Evolutionary conservation across 768 basidiomycete genomes (phyloP).

Genomic region (Coprinopsis marcescibilis): DNA sequence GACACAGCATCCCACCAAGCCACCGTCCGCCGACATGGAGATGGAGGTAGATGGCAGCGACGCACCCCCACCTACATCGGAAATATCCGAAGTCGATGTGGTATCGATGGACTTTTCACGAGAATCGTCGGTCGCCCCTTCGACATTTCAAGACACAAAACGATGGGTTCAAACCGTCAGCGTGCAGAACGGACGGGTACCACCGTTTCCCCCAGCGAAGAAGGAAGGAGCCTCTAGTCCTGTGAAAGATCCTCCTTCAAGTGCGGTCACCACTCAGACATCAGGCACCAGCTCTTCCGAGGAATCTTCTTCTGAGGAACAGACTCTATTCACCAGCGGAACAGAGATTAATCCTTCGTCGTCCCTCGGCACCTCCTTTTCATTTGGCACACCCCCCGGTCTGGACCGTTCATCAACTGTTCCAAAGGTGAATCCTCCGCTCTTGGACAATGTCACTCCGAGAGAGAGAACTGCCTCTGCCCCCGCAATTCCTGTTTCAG

Average conservation of each 20-base stretch:
- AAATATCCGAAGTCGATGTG: constrained; percentile 13
- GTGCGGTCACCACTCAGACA: not conserved
- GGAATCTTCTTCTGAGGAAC: not conserved
- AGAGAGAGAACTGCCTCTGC: constrained; percentile 8
- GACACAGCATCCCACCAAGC: constrained; percentile 17
- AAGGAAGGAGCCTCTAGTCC: not conserved
- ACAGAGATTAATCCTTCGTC: not conserved
- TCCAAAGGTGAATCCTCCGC: too few relatives aligned
- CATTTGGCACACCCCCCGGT: not conserved
- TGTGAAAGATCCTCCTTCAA: not conserved
- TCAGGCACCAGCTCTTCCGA: not conserved
- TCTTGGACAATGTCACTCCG: not conserved
- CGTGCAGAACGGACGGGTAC: not conserved
- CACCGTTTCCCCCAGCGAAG: not conserved
- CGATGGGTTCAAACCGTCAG: constrained; percentile 39
- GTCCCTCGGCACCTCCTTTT: constrained; percentile 5
- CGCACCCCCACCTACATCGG: constrained; percentile 4
- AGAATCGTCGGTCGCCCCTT: not conserved
- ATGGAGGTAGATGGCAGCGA: constrained; percentile 23
- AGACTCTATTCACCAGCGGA: not conserved
- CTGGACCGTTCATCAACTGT: too few relatives aligned
- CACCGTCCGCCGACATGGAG: constrained; percentile 6
- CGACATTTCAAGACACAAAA: constrained; percentile 25
- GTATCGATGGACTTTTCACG: constrained; percentile 3
- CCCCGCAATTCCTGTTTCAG: not conserved